Percentiles rank a stretch among this genome's conserved stretches.
Conservation (phyloP, 2,329 filamentous ascomycete species). For the Bipolaris victoriae region DNA sequence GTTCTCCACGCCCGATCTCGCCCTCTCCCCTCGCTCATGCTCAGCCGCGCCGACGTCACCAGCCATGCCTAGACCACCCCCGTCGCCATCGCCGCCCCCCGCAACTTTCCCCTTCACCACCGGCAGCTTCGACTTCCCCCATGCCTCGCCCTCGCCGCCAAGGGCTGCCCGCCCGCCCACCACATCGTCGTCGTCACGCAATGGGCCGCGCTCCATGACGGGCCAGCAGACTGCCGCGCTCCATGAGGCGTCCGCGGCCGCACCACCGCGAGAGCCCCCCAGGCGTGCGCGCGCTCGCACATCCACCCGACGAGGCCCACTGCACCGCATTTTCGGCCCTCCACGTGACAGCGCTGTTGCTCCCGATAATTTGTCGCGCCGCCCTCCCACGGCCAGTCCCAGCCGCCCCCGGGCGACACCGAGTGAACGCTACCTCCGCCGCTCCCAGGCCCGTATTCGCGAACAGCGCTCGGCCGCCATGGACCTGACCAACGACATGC, state of each 20-base stretch:
- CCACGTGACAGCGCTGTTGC: slow-evolving; percentile 29
- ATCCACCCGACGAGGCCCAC: slow-evolving; percentile 22
- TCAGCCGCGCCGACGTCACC: slow-evolving; percentile 28
- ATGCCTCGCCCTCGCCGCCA: slow-evolving; percentile 45
- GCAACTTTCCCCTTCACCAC: slow-evolving; percentile 42
- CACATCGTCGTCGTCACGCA: slow-evolving; percentile 4
- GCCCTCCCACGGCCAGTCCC: slow-evolving; percentile 30
- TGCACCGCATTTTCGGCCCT: slow-evolving; percentile 29
- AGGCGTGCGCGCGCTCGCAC: slow-evolving; percentile 17
- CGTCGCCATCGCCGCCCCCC: slow-evolving; percentile 38
- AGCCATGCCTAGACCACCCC: slow-evolving; percentile 37
- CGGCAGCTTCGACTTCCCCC: slow-evolving; percentile 55
- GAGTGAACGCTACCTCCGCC: slow-evolving; percentile 46
- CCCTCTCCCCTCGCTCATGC: not conserved
- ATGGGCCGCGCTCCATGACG: slow-evolving; percentile 17
- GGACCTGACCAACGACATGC: slow-evolving; percentile 28
- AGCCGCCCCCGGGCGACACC: slow-evolving; percentile 43
- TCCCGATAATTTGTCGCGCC: slow-evolving; percentile 15
- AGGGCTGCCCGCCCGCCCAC: slow-evolving; percentile 11
- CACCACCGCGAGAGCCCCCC: slow-evolving; percentile 15
- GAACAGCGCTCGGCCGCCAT: slow-evolving; percentile 33
- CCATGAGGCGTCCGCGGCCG: slow-evolving; percentile 7
- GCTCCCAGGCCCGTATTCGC: slow-evolving; percentile 39
- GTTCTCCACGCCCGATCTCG: not conserved
- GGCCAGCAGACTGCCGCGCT: slow-evolving; percentile 18